Conservation (phyloP, 2,329 filamentous ascomycete species). For the Sclerotinia glacialis region DNA sequence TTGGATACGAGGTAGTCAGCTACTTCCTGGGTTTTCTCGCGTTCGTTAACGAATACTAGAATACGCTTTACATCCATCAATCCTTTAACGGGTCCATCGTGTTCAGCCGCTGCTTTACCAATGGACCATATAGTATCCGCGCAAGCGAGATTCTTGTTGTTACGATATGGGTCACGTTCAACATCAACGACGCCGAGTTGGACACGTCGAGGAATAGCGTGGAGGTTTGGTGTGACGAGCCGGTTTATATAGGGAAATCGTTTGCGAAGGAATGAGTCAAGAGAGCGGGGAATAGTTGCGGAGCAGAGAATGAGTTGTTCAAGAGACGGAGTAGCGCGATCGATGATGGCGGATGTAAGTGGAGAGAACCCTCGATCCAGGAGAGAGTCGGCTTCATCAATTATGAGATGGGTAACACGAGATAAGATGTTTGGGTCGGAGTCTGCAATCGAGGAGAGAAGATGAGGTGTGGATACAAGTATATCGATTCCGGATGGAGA, state of each 20-base stretch:
- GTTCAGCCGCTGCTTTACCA: slow-evolving; percentile 66
- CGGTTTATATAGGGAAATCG: slow-evolving; percentile 80
- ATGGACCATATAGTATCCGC: slow-evolving; percentile 95
- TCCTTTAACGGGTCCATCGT: slow-evolving; percentile 55
- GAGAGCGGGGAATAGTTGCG: slow-evolving; percentile 85
- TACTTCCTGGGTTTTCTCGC: slow-evolving; percentile 80
- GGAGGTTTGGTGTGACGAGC: slow-evolving; percentile 90
- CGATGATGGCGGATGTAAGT: slow-evolving; percentile 77
- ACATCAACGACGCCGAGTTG: slow-evolving; percentile 92
- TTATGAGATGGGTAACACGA: slow-evolving; percentile 81
- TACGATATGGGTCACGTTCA: slow-evolving; percentile 85
- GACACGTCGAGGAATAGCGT: slow-evolving; percentile 91
- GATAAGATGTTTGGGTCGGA: slow-evolving; percentile 89
- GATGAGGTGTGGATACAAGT: slow-evolving; percentile 81
- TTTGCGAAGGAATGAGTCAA: slow-evolving; percentile 79
- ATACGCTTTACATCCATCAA: slow-evolving; percentile 74
- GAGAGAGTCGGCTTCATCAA: slow-evolving; percentile 95
- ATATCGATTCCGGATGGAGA: slow-evolving; percentile 78
- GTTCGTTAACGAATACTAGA: slow-evolving; percentile 95
- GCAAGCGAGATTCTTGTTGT: slow-evolving; percentile 90
- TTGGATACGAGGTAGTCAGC: slow-evolving; percentile 76
- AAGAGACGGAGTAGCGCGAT: slow-evolving; percentile 75
- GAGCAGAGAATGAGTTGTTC: slow-evolving; percentile 90
- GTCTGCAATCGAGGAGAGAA: slow-evolving; percentile 83
- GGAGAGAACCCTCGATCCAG: slow-evolving; percentile 90